Percentiles rank a stretch among this genome's conserved stretches.
phyloP scores from a whole-genome alignment of 164 flowering plant genomes.

The Piper longum region DNA sequence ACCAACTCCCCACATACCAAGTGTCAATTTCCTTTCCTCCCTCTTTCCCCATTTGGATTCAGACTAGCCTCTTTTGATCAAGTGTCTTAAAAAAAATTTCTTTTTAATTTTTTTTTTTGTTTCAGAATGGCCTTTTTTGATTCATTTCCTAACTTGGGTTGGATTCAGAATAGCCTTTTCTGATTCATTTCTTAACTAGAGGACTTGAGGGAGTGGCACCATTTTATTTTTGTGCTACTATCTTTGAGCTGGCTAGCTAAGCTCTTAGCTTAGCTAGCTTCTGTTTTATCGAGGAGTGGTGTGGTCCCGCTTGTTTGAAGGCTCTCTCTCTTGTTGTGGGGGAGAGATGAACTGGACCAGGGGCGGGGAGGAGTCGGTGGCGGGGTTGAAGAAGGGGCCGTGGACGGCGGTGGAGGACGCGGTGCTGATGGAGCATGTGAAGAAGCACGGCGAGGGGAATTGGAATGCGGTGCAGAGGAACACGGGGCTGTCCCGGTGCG shows the following conservation, averaged over 20 bases:
- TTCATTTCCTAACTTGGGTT: not conserved
- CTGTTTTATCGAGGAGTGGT: too few relatives aligned
- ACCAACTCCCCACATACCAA: too few relatives aligned
- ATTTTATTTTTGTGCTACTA: not conserved
- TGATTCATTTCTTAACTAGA: not conserved
- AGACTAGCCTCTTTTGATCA: too few relatives aligned
- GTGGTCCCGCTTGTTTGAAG: not conserved
- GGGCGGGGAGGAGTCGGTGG: not conserved
- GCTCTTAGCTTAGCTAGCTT: not conserved
- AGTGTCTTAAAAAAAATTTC: too few relatives aligned
- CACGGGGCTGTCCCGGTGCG: slow-evolving; percentile 46
- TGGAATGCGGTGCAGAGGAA: slow-evolving; percentile 74
- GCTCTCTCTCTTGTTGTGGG: not conserved
- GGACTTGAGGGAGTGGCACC: not conserved
- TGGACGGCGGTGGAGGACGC: slow-evolving; percentile 76
- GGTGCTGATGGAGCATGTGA: slow-evolving; percentile 52
- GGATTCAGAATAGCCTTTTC: not conserved
- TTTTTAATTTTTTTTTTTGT: too few relatives aligned
- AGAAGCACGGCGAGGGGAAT: slow-evolving; percentile 65
- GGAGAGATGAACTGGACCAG: not conserved
- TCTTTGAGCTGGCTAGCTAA: not conserved
- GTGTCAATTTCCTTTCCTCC: too few relatives aligned
- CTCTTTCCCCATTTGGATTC: too few relatives aligned
- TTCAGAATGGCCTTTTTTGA: too few relatives aligned
- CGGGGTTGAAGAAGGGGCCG: slow-evolving; percentile 50